Percentiles rank a stretch among this genome's conserved stretches.
Evolutionary conservation across 1,284 basidiomycete species (phyloP).

Genomic region (Apiotrichum sp.): DNA sequence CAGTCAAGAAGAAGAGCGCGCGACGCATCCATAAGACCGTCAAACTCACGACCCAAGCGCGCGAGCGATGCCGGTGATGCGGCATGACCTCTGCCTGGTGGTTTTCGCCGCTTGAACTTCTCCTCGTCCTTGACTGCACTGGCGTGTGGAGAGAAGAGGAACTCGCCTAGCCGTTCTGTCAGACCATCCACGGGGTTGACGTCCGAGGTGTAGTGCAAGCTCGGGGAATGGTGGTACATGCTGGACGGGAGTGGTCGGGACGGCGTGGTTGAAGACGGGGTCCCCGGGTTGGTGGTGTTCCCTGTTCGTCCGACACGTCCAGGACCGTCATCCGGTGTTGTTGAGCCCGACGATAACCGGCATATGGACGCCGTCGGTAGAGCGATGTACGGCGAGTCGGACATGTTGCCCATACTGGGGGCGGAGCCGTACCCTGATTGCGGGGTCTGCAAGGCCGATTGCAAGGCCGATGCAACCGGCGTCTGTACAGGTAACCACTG

Average conservation of each 20-base stretch:
- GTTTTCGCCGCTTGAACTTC: constrained; percentile 11
- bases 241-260: constrained; percentile 8
- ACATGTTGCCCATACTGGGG: too few relatives aligned
- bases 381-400: not conserved
- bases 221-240: constrained; percentile 24
- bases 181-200: constrained; percentile 29
- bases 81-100: not conserved
- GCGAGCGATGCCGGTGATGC: constrained; percentile 2
- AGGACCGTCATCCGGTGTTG: constrained; percentile 19
- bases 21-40: constrained; percentile 31
- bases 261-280: not conserved
- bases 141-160: constrained; percentile 32
- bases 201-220: constrained; percentile 27
- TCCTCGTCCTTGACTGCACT: constrained; percentile 16
- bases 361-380: not conserved
- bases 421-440: not conserved
- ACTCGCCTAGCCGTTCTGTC: constrained; percentile 38
- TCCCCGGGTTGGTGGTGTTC: not conserved
- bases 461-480: not conserved
- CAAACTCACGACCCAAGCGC: constrained; percentile 24
- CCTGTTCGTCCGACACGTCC: constrained; percentile 10
- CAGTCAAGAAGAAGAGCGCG: constrained; percentile 32
- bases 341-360: not conserved
- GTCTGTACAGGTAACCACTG: not conserved
- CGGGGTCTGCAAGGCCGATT: not conserved